Evolutionary conservation across 176 grass and related monocot species (phyloP), one percentile per base, ranked within the genome.

Genomic region (Juncus inflexus): DNA sequence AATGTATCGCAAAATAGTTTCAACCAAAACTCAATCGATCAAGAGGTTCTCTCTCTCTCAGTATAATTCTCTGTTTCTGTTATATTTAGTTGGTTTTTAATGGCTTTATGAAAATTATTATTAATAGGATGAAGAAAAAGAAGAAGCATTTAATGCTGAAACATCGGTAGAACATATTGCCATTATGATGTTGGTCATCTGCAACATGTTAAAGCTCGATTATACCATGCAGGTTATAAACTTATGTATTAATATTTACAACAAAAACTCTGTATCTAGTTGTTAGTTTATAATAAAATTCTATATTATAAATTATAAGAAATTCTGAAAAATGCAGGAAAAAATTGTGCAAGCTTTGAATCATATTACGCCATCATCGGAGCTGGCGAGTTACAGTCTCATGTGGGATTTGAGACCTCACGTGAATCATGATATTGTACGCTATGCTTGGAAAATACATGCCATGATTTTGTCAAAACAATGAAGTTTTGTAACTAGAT

Each of bases 331-430:
- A 47, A 1, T 9, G 43, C 78, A 95, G 90, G 81, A 83, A 72
- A 90, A 78, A 36, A 87, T 90, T 51, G 65, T 90, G 45, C 3
- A 8, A 15, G 58, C 76, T 53, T 50, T 95, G 15, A 76, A 64
- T 50, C 60, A 84, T 42, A 83, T 79, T 42, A 80, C 78, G 62
- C 43, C 83, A 10, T 73, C 69, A 3, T 42, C 58, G 1, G 78
- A 96, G 66, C 76, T 90, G 0, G 84, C 90, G 42, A 73, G 75
- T 35, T 90, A 90, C 47, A 82, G 78, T 55, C 72, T 84, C 8
- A 85, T 87, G 84, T 90, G 91, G 91, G 78, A 85, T 70, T 56
- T 96, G 62, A 64, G 70, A 2, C 91, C 86, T 0, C 90, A 80
- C 65, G 37, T 90, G 2, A 63, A 90, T 35, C 72, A 80, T 9